Evolutionary conservation across 352 stramenopile genomes (phyloP).

Genomic region (Lagenidium giganteum): DNA sequence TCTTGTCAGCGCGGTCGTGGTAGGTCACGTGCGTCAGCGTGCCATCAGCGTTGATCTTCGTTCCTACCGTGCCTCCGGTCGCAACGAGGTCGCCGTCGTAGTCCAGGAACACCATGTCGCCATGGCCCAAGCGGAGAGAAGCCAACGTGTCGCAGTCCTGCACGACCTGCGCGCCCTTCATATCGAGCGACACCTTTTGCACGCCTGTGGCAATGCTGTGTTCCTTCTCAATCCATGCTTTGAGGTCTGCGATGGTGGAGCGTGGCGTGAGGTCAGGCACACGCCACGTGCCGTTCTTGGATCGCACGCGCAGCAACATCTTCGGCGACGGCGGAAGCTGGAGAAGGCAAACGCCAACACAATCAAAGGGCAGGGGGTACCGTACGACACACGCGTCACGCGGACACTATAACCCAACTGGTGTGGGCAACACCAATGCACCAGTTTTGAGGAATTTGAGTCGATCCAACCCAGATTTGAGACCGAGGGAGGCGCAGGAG

Average conservation of each 20-base stretch:
- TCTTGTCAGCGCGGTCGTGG: slow-evolving; percentile 70
- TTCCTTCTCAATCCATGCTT: slow-evolving; percentile 69
- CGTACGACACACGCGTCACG: too few species aligned
- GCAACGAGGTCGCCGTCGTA: slow-evolving; percentile 66
- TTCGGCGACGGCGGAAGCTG: too few species aligned
- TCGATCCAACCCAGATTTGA: too few species aligned
- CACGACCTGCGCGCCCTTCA: slow-evolving; percentile 26
- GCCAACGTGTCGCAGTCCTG: slow-evolving; percentile 50
- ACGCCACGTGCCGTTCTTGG: slow-evolving; percentile 87
- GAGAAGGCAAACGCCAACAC: too few species aligned
- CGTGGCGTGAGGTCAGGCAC: slow-evolving; percentile 51
- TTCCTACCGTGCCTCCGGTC: slow-evolving; percentile 39
- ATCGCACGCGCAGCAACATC: slow-evolving; percentile 84
- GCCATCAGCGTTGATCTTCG: slow-evolving; percentile 78
- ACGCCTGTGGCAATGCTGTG: slow-evolving; percentile 47
- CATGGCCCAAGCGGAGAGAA: slow-evolving; percentile 56
- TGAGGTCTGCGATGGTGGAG: slow-evolving; percentile 68
- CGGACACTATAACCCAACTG: too few species aligned
- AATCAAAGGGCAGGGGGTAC: too few species aligned
- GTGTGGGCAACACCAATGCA: too few species aligned
- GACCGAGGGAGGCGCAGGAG: too few species aligned
- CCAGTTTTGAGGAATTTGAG: too few species aligned
- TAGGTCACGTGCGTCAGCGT: slow-evolving; percentile 75
- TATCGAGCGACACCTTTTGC: slow-evolving; percentile 59
- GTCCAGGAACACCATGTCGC: slow-evolving; percentile 77